Evolutionary conservation across 2,329 filamentous ascomycete species (phyloP).

Genomic region (Pseudocercospora pini-densiflorae): DNA sequence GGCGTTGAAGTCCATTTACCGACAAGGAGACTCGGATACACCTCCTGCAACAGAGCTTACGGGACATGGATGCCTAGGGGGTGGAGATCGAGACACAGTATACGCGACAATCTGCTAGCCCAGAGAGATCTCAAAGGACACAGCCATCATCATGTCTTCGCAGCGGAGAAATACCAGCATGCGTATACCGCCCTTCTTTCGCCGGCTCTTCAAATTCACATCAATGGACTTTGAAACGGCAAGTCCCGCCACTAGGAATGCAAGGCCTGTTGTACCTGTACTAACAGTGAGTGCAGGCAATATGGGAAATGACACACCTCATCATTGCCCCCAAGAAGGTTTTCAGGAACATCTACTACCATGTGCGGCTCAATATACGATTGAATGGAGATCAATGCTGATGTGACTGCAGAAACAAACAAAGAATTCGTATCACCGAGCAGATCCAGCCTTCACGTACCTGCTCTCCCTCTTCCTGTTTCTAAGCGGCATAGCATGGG

Average conservation of each 20-base stretch:
- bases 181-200: conserved; percentile 70
- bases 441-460: conserved; percentile 72
- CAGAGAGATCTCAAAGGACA: background rate
- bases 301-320: conserved; percentile 73
- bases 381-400: background rate
- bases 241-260: conserved; percentile 14
- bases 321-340: conserved; percentile 73
- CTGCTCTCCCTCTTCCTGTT: conserved; percentile 68
- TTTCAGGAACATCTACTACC: conserved; percentile 72
- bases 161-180: conserved; percentile 48
- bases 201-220: conserved; percentile 71
- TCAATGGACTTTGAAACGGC: conserved; percentile 75
- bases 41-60: background rate
- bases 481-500: conserved; percentile 61
- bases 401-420: conserved; percentile 54
- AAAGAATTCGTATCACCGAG: conserved; percentile 71
- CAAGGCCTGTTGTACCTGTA: background rate
- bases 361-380: conserved; percentile 52
- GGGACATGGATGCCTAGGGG: conserved; percentile 1
- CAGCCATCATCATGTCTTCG: conserved; percentile 28
- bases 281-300: conserved; percentile 47
- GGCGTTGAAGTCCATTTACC: background rate
- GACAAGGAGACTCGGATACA: background rate
- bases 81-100: background rate
- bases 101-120: background rate